phyloP scores from a whole-genome alignment of 306 rosid species.

The Trichosanthes cucumerina region DNA sequence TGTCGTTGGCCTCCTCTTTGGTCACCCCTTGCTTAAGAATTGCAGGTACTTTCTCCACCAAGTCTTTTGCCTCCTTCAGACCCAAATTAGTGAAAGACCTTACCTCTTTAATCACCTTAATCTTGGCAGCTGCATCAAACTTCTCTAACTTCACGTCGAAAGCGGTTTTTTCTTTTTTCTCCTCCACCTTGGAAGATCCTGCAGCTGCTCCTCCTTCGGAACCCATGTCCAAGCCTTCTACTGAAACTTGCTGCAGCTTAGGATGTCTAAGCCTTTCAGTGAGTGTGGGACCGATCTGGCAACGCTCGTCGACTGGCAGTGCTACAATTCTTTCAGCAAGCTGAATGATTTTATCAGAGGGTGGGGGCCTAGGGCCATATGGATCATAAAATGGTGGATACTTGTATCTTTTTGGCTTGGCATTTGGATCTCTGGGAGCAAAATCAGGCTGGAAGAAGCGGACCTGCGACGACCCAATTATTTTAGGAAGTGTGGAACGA shows the following conservation, averaged over 20 bases:
- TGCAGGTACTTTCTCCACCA: constrained; percentile 15
- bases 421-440: constrained; percentile 8
- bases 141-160: constrained; percentile 18
- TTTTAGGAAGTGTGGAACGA: not conserved
- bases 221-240: constrained; percentile 11
- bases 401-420: constrained; percentile 11
- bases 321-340: constrained; percentile 14
- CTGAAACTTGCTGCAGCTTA: constrained; percentile 11
- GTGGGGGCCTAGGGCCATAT: constrained; percentile 19
- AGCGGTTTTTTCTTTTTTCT: constrained; percentile 15
- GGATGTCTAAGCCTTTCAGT: constrained; percentile 8
- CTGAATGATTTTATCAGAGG: constrained; percentile 18
- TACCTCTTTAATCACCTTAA: constrained; percentile 17
- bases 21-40: constrained; percentile 15
- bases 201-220: constrained; percentile 6
- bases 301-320: not conserved
- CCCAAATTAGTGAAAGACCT: constrained; percentile 15
- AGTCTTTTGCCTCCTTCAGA: constrained; percentile 16
- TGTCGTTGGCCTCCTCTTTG: constrained; percentile 6
- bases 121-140: constrained; percentile 12
- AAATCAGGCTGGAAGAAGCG: constrained; percentile 16
- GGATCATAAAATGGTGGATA: constrained; percentile 15
- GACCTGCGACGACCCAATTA: not conserved
- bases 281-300: constrained; percentile 10
- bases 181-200: constrained; percentile 13